Evolutionary conservation across 2,329 filamentous ascomycete species (phyloP), one percentile per base, ranked within the genome.

Genomic region (Cryphonectria japonica): DNA sequence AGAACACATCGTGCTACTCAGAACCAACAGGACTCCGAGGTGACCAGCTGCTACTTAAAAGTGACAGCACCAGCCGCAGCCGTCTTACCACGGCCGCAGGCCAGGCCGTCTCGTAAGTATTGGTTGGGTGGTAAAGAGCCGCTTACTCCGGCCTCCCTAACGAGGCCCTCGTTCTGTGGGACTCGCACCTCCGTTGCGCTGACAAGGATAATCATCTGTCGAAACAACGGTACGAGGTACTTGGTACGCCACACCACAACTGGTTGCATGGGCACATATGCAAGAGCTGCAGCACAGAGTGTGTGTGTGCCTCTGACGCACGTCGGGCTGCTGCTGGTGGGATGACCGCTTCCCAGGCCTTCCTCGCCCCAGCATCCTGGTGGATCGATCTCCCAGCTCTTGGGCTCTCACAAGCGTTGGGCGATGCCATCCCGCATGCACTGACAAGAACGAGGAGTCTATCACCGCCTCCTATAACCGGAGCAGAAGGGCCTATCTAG

Each of bases 21-120:
- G 60, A 61, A 71, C 29, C 65, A 67, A 67, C 63, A 72, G 70
- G 70, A 67, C 68, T 66, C 64, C 68, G 68, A 69, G 67, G 64
- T 59, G 37, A 34, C 64, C 68, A 26, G 64, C 65, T 66, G 54
- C 57, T 41, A 67, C 68, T 50, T 50, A 65, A 63, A 66, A 65
- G 50, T 66, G 62, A 41, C 68, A 71, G 52, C 41, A 71, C 39
- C 37, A 65, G 68, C 54, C 41, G 60, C 69, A 71, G 41, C 37
- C 62, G 68, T 43, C 69, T 34, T 41, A 67, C 39, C 66, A 69
- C 29, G 54, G 39, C 66, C 66, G 41, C 41, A 29, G 43, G 50
- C n/a, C 66, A 29, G 62, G 59, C 62, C 26, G 57, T 13, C 57
- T 54, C 62, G 41, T 32, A 34, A 61, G 63, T 41, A 32, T 52